A percentile compares a stretch with the other conserved stretches of the same genome.
phyloP scores from a whole-genome alignment of 2,329 filamentous ascomycete species.

The Nannizzia gypsea region DNA sequence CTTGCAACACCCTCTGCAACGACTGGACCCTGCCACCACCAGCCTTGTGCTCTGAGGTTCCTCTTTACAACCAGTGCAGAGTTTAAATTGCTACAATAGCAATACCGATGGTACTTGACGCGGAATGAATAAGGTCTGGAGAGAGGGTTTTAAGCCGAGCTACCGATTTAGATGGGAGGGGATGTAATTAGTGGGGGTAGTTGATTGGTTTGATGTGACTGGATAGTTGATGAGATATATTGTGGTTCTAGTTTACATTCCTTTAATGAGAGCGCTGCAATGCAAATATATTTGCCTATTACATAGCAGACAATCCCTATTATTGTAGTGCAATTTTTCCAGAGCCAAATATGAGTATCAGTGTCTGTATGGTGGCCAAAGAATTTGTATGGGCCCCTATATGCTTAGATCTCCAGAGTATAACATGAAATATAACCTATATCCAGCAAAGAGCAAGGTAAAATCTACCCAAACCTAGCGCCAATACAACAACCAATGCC shows the following conservation, averaged over 20 bases:
- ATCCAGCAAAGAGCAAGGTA: no score
- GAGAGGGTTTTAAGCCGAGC: not conserved
- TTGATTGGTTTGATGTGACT: not conserved
- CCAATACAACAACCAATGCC: no score
- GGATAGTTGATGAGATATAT: not conserved
- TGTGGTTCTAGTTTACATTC: not conserved
- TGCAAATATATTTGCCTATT: not conserved
- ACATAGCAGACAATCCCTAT: not conserved
- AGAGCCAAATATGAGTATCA: not conserved
- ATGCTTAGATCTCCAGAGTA: no score
- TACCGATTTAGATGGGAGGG: not conserved
- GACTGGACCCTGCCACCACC: conserved; percentile 22
- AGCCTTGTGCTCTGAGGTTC: conserved; percentile 28
- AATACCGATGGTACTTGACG: no score
- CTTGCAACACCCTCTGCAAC: conserved; percentile 28
- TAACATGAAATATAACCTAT: no score
- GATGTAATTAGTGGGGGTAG: not conserved
- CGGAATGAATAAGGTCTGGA: not conserved
- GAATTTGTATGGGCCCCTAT: no score
- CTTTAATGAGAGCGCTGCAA: not conserved
- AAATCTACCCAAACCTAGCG: no score
- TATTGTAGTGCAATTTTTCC: not conserved
- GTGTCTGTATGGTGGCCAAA: not conserved
- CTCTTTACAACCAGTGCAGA: conserved; percentile 20
- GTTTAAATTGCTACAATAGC: conserved; percentile 16